Base-by-base conservation (phyloP, 805 yeast genomes). In the Cyberlindnera xishuangbannaensis region DNA sequence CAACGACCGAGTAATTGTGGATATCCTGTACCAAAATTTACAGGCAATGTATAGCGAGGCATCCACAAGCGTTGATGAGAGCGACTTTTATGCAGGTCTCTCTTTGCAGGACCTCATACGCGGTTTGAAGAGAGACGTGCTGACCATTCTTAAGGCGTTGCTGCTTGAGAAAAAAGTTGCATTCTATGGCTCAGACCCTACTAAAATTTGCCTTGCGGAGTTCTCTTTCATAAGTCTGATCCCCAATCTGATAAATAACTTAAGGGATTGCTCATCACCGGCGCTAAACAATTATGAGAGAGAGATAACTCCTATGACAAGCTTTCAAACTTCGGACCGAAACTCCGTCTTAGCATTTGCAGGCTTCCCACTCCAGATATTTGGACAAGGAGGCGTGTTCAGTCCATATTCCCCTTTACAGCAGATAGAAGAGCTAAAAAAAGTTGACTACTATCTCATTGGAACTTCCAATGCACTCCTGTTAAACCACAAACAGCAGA, bases 371-470 rank as follows among this genome's bases (percentile, higher is more conserved):
- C 62, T 92, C 31, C 88, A 82, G 47, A 57, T 87, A 2, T 92
- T 92, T 58, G 86, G 86, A 31, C 73, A 75, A 45, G 94, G 94
- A 27, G 87, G 94, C 2, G 69, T 90, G 39, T 88, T 94, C 67
- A 80, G 82, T 46, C 97, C 98, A 2, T 92, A 90, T 59, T 69
- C 88, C n/a, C 95, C 97, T 0, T 62, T 92, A 35, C 98, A 90
- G 56, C 97, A 90, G 52, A 62, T 90, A 36, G 83, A 82, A 33
- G 87, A 83, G 45, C 64, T 92, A 33, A 65, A 64, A 20, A 67
- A 71, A 15, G 71, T 88, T 0, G 62, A 69, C 22, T 76, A 77
- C 52, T 92, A 76, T 45, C 61, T 84, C 51, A 71, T 85, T 30
- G 98, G 98, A 1, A 79, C 94, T 26, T 87, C 97, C 5, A 92